Conservation (phyloP, 257 asterid genomes). For the Perilla frutescens region DNA sequence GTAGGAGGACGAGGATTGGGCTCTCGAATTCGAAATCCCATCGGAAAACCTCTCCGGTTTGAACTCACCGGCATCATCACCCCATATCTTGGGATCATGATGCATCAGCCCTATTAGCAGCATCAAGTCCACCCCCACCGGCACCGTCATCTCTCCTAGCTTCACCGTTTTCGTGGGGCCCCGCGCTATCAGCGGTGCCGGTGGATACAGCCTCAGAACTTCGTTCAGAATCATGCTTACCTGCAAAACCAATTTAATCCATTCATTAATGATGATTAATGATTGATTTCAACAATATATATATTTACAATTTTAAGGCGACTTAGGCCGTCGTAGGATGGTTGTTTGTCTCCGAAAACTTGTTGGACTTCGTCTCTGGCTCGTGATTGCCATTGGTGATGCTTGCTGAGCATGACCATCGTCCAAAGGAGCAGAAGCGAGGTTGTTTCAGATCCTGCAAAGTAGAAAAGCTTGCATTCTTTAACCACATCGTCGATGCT, state of each 20-base stretch:
- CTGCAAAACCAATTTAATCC: conserved; percentile 15
- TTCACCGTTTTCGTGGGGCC: conserved; percentile 29
- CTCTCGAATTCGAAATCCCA: conserved; percentile 32
- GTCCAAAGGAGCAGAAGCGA: conserved; percentile 51
- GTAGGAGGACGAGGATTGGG: background rate
- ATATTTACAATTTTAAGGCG: conserved; percentile 47
- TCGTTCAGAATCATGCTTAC: conserved; percentile 50
- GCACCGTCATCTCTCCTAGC: conserved; percentile 42
- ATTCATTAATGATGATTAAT: too few species aligned
- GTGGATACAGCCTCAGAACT: conserved; percentile 48
- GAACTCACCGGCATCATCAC: conserved; percentile 48
- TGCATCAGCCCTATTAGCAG: conserved; percentile 44
- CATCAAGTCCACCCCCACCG: conserved; percentile 41
- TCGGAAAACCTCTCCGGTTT: conserved; percentile 55
- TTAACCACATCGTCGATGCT: conserved; percentile 51
- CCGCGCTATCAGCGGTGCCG: conserved; percentile 37
- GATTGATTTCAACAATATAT: too few species aligned
- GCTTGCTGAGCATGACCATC: conserved; percentile 51
- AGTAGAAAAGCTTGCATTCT: conserved; percentile 60
- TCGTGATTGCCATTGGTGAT: conserved; percentile 55
- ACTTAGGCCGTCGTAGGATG: conserved; percentile 39
- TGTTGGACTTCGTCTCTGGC: conserved; percentile 45
- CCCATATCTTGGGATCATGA: conserved; percentile 49
- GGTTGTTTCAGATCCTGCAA: conserved; percentile 59
- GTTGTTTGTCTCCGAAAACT: conserved; percentile 39